phyloP scores from a whole-genome alignment of 2,329 filamentous ascomycete genomes.

The Chaetomiaceae sp. region DNA sequence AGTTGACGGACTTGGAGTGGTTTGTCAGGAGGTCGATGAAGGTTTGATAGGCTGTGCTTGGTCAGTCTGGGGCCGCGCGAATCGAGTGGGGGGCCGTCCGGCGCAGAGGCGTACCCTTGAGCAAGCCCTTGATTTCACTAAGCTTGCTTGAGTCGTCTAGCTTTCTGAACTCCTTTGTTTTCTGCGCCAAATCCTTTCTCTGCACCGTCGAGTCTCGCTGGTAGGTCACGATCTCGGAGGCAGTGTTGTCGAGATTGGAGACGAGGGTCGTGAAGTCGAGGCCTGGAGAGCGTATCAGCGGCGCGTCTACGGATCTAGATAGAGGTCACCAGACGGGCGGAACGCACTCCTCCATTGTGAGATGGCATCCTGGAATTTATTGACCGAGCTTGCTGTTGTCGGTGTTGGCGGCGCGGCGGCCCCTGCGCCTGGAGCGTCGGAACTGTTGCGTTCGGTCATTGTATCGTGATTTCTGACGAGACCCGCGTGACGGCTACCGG shows the following conservation, averaged over 20 bases:
- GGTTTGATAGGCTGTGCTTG: slow-evolving; percentile 74
- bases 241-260: slow-evolving; percentile 81
- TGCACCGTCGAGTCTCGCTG: slow-evolving; percentile 95
- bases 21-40: slow-evolving; percentile 97
- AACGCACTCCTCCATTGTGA: slow-evolving; percentile 86
- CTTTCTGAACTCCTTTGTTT: slow-evolving; percentile 97
- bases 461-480: slow-evolving; percentile 1
- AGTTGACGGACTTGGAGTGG: slow-evolving; percentile 90
- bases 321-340: not conserved
- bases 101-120: slow-evolving; percentile 60
- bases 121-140: slow-evolving; percentile 77
- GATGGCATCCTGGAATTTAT: slow-evolving; percentile 96
- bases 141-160: slow-evolving; percentile 85
- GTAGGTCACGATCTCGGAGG: slow-evolving; percentile 90
- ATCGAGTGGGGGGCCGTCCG: not conserved
- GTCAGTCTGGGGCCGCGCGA: slow-evolving; percentile 18
- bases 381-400: slow-evolving; percentile 48
- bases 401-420: slow-evolving; percentile 11
- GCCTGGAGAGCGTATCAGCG: too few species aligned
- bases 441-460: slow-evolving; percentile 23
- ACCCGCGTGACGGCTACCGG: not conserved
- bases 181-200: slow-evolving; percentile 94
- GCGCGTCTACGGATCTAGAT: slow-evolving; percentile 16
- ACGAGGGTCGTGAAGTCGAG: slow-evolving; percentile 83
- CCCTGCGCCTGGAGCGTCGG: slow-evolving; percentile 15